These are phyloP conservation scores for Dendrobium chrysotoxum DNA, from an alignment of 106 monocot species.

Conservation along the genomic window DNA sequence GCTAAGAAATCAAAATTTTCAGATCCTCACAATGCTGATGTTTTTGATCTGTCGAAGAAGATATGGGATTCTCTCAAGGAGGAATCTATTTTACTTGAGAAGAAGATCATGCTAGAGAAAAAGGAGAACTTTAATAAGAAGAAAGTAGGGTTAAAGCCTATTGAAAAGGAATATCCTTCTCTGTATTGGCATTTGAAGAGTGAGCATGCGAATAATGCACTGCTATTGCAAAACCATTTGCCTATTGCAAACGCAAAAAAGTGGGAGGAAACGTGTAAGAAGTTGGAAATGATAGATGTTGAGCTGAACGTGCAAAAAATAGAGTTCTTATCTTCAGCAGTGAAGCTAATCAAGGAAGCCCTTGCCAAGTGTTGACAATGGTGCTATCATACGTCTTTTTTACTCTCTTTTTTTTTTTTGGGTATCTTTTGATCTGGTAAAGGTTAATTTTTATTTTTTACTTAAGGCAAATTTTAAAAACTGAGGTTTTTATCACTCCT, in stretches of 20 bases:
- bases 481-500: background rate
- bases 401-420: no score
- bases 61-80: background rate
- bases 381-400: background rate
- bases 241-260: background rate
- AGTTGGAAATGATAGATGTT: background rate
- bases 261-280: conserved; percentile 1
- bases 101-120: background rate
- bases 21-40: background rate
- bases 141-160: background rate
- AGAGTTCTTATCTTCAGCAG: background rate
- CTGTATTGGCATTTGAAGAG: background rate
- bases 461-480: background rate
- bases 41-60: conserved; percentile 3
- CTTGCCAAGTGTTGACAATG: background rate
- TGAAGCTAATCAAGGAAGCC: background rate
- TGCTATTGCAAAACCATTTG: background rate
- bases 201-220: background rate
- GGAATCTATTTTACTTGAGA: background rate
- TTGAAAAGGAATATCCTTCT: background rate
- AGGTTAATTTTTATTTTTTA: background rate
- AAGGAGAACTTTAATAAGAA: background rate
- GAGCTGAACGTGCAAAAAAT: background rate
- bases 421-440: background rate
- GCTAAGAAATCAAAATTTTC: background rate